Evolutionary conservation across 202 grass and related monocot species (phyloP).

Genomic region (Setaria italica): DNA sequence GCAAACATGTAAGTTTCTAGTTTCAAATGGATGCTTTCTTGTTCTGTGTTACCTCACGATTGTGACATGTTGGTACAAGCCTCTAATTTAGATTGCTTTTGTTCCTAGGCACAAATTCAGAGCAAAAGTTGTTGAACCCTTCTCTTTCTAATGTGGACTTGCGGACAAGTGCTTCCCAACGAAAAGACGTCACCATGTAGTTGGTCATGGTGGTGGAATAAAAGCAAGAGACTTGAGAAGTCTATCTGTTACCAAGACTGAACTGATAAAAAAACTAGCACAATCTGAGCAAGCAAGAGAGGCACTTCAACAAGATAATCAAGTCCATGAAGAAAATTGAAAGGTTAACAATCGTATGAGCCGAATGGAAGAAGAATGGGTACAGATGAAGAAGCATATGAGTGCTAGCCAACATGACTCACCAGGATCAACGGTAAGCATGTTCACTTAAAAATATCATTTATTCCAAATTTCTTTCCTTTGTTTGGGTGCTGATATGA

Average conservation of each 20-base stretch:
- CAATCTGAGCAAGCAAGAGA: background rate
- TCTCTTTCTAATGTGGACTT: too few relatives aligned
- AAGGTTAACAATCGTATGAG: background rate
- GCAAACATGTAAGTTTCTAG: background rate
- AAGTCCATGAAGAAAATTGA: background rate
- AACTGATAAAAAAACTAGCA: background rate
- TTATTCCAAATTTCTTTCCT: background rate
- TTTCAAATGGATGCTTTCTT: background rate
- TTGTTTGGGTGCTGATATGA: background rate
- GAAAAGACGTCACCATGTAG: too few relatives aligned
- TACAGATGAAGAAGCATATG: background rate
- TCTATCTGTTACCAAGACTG: background rate
- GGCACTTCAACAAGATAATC: background rate
- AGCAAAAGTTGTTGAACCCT: background rate
- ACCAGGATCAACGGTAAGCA: background rate
- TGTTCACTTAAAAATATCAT: background rate
- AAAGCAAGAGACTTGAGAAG: background rate
- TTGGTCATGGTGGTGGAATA: background rate
- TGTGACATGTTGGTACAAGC: background rate
- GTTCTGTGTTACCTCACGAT: background rate
- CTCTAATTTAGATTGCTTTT: background rate
- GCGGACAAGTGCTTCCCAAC: too few relatives aligned
- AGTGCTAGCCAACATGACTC: background rate
- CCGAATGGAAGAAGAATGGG: background rate
- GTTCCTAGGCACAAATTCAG: background rate